Percentiles rank a stretch among this genome's conserved stretches.
These are phyloP conservation scores for Podospora pseudoanserina DNA, from an alignment of 495 filamentous ascomycete species.

Conservation along the genomic window DNA sequence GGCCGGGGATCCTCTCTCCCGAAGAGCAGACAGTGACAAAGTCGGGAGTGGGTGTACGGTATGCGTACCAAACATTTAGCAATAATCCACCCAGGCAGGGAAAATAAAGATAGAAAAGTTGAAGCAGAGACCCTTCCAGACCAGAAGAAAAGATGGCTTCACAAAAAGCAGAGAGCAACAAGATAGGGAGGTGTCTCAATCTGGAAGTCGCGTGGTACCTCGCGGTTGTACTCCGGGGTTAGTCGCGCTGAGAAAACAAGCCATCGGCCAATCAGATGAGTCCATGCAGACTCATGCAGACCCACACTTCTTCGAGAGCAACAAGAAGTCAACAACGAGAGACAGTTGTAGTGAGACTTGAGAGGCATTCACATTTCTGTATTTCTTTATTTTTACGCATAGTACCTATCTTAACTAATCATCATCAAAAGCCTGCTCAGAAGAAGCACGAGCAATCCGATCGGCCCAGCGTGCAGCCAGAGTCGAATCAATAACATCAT, in stretches of 20 bases:
- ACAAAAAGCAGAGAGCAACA: background rate
- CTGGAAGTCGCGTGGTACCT: background rate
- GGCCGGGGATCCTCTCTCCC: background rate
- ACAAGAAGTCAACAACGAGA: too few species aligned
- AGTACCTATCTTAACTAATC: background rate
- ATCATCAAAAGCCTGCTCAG: background rate
- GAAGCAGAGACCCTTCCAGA: background rate
- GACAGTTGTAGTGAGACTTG: too few species aligned
- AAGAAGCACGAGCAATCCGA: background rate
- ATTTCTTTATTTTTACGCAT: conserved; percentile 4
- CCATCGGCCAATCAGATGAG: background rate
- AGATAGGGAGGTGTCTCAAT: background rate
- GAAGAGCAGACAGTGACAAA: background rate
- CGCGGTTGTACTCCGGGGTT: background rate
- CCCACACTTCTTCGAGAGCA: too few species aligned
- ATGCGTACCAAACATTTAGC: background rate
- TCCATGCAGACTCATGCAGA: too few species aligned
- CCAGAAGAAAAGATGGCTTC: background rate
- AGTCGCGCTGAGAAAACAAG: background rate
- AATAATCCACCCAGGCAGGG: background rate
- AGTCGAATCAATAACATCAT: conserved; percentile 11
- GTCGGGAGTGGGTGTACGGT: background rate
- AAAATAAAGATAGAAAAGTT: background rate
- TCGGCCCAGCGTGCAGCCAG: conserved; percentile 13
- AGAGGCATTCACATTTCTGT: background rate